Percentiles rank a stretch among this genome's conserved stretches.
These are phyloP conservation scores for Ascochyta viciae-villosae DNA, from an alignment of 2,329 filamentous ascomycete genomes.

Conservation along the genomic window DNA sequence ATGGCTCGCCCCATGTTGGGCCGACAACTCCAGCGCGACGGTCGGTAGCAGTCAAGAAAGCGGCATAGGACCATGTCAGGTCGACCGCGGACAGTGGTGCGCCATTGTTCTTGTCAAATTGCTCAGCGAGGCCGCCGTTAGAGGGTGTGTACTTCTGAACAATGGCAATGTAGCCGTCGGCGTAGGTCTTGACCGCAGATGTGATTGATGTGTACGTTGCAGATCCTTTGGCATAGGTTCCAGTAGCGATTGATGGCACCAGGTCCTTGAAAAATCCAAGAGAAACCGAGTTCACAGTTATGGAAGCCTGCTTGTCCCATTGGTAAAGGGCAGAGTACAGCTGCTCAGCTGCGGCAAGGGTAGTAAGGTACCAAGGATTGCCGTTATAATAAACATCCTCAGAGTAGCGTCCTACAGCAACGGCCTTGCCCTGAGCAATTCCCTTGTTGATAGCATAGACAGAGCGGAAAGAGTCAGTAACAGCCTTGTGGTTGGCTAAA, in stretches of 20 bases:
- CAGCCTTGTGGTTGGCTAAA: conserved; percentile 77
- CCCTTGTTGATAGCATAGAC: conserved; percentile 74
- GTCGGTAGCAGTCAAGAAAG: conserved; percentile 63
- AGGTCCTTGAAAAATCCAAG: conserved; percentile 75
- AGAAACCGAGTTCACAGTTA: conserved; percentile 70
- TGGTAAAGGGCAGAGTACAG: conserved; percentile 78
- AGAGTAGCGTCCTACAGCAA: conserved; percentile 54
- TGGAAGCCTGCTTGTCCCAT: conserved; percentile 68
- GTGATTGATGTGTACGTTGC: conserved; percentile 63
- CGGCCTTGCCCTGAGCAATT: conserved; percentile 64
- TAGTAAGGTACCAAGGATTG: conserved; percentile 82
- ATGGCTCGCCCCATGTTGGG: conserved; percentile 25
- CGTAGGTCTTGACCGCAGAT: conserved; percentile 68
- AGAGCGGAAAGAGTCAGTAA: conserved; percentile 76
- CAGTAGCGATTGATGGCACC: conserved; percentile 61
- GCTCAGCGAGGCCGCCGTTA: conserved; percentile 72
- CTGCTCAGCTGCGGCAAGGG: conserved; percentile 78
- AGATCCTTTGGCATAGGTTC: conserved; percentile 69
- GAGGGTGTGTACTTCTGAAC: conserved; percentile 59
- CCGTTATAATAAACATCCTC: conserved; percentile 76
- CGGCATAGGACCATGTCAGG: conserved; percentile 76
- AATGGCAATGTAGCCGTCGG: conserved; percentile 61
- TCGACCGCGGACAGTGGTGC: conserved; percentile 68
- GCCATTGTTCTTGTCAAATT: conserved; percentile 62
- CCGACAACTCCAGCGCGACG: conserved; percentile 23